A percentile compares a stretch with the other conserved stretches of the same genome.
phyloP scores from a whole-genome alignment of 805 yeast species.

The Candida montana region DNA sequence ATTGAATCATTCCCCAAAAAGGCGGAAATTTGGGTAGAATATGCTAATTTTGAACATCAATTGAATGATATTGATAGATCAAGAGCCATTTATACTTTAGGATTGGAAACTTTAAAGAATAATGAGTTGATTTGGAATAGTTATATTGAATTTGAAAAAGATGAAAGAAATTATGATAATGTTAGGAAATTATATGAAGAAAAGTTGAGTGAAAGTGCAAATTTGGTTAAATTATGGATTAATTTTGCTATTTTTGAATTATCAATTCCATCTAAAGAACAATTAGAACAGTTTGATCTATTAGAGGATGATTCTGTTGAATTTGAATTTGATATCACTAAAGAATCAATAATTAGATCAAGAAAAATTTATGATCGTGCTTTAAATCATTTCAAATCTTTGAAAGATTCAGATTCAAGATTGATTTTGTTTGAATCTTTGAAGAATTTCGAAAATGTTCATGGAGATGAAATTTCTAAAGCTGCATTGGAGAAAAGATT shows the following conservation, averaged over 20 bases:
- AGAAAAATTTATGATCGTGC: constrained; percentile 57
- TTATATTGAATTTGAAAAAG: constrained; percentile 56
- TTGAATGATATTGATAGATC: constrained; percentile 68
- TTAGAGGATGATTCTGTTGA: constrained; percentile 38
- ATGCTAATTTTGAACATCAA: constrained; percentile 61
- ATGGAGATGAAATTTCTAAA: constrained; percentile 46
- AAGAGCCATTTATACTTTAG: constrained; percentile 55
- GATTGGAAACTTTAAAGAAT: constrained; percentile 28
- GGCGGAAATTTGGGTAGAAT: constrained; percentile 51
- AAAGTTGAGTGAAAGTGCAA: constrained; percentile 29
- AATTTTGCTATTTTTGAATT: constrained; percentile 68
- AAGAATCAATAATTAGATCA: constrained; percentile 44
- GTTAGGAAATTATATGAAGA: constrained; percentile 49
- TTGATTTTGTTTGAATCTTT: constrained; percentile 53
- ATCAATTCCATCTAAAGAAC: constrained; percentile 52
- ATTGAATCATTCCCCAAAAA: constrained; percentile 42
- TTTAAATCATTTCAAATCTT: constrained; percentile 35
- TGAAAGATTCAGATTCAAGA: constrained; percentile 38
- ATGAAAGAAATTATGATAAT: constrained; percentile 48
- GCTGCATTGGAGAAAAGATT: constrained; percentile 37
- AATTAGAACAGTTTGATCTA: constrained; percentile 33
- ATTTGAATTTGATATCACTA: constrained; percentile 46
- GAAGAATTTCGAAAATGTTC: constrained; percentile 54
- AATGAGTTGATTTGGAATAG: constrained; percentile 26
- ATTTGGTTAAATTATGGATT: constrained; percentile 47